Percentiles rank a stretch among this genome's conserved stretches.
phyloP scores from a whole-genome alignment of 257 asterid genomes.

The Ajuga chamaepitys region DNA sequence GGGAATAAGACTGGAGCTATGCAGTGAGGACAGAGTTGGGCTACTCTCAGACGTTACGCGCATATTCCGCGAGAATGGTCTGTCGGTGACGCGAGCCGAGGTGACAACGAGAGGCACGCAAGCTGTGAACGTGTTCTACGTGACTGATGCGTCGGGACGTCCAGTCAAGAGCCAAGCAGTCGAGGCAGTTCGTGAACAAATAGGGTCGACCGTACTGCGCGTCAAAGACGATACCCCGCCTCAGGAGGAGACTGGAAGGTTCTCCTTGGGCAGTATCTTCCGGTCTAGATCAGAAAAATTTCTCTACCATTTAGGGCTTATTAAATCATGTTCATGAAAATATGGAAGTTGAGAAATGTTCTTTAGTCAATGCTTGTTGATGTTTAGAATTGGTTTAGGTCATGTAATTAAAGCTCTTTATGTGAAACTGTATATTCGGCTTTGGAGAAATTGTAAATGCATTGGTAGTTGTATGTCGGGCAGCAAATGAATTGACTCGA shows the following conservation, averaged over 20 bases:
- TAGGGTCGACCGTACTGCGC: constrained; percentile 41
- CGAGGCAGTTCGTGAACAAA: constrained; percentile 46
- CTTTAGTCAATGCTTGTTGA: no score
- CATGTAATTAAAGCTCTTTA: no score
- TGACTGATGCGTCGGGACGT: constrained; percentile 49
- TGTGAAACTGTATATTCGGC: no score
- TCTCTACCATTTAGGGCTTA: constrained; percentile 63
- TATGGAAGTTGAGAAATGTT: no score
- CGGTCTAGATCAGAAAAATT: constrained; percentile 64
- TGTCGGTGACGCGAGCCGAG: constrained; percentile 54
- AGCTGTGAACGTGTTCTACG: constrained; percentile 52
- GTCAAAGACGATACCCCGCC: constrained; percentile 43
- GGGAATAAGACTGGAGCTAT: constrained; percentile 59
- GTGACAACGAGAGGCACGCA: constrained; percentile 51
- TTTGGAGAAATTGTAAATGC: no score
- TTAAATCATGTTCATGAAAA: constrained; percentile 43
- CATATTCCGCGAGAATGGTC: constrained; percentile 60
- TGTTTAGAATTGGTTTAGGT: no score
- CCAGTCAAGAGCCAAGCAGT: constrained; percentile 40
- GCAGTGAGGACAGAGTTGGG: constrained; percentile 54
- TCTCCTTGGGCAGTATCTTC: constrained; percentile 61
- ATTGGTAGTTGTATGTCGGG: no score
- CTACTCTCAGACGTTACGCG: constrained; percentile 58
- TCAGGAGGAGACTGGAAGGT: constrained; percentile 20
- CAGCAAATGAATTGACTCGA: no score